phyloP scores from a whole-genome alignment of 306 rosid genomes.

The Cicer chorassanicum region DNA sequence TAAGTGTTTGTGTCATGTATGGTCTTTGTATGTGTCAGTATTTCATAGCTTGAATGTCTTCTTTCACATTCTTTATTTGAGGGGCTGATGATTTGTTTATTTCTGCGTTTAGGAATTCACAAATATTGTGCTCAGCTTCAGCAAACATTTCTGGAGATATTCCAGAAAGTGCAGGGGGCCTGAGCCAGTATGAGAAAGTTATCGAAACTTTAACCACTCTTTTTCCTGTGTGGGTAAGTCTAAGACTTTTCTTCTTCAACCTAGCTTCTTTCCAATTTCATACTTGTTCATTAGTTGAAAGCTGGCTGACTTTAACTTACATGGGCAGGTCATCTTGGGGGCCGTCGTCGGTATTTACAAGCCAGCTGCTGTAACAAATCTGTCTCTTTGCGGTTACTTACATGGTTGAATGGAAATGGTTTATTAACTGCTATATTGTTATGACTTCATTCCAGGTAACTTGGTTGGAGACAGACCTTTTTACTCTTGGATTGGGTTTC shows the following conservation, averaged over 20 bases:
- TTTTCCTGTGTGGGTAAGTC: constrained; percentile 90
- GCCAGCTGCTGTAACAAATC: constrained; percentile 74
- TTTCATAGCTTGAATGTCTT: neutral
- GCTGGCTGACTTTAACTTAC: constrained; percentile 46
- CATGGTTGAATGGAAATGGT: constrained; percentile 42
- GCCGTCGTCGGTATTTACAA: constrained; percentile 78
- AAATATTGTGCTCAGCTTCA: constrained; percentile 65
- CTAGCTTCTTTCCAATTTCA: constrained; percentile 36
- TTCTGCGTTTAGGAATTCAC: constrained; percentile 55
- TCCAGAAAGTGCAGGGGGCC: constrained; percentile 53
- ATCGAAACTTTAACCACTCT: constrained; percentile 87
- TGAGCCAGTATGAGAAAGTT: constrained; percentile 70
- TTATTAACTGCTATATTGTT: constrained; percentile 41
- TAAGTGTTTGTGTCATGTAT: too few relatives aligned
- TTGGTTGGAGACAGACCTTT: constrained; percentile 90
- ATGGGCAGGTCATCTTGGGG: constrained; percentile 80
- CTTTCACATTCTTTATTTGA: constrained; percentile 27
- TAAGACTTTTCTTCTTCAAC: constrained; percentile 25
- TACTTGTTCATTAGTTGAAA: constrained; percentile 36
- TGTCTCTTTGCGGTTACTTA: constrained; percentile 40
- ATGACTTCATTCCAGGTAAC: constrained; percentile 68
- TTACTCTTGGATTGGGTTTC: constrained; percentile 86
- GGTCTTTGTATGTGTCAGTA: too few relatives aligned
- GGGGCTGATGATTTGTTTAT: constrained; percentile 29
- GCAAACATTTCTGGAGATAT: constrained; percentile 66